These are phyloP conservation scores for Pholiota conissans DNA, from an alignment of 768 basidiomycete species.

Conservation along the genomic window DNA sequence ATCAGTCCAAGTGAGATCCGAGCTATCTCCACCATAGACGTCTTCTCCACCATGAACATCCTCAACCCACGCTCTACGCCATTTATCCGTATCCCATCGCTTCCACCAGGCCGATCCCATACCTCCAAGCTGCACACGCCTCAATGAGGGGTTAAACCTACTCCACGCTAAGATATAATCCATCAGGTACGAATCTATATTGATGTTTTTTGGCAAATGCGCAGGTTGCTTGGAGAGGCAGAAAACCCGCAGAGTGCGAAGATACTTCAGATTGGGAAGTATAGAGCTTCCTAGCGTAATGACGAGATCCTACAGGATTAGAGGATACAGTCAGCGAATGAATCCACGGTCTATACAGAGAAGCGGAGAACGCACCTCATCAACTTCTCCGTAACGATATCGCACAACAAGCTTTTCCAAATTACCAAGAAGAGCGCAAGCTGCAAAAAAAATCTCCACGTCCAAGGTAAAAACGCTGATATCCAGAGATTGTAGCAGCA, in stretches of 20 bases:
- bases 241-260: background rate
- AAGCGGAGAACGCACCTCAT: background rate
- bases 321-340: background rate
- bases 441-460: background rate
- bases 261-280: background rate
- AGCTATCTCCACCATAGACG: too few species aligned
- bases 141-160: background rate
- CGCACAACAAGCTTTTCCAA: background rate
- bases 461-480: background rate
- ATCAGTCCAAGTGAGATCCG: too few species aligned
- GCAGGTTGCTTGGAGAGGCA: too few species aligned
- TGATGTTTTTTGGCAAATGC: too few species aligned
- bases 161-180: background rate
- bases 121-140: background rate
- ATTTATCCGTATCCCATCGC: background rate
- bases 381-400: background rate
- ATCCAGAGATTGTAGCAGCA: background rate
- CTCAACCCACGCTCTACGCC: background rate
- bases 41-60: background rate
- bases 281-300: background rate
- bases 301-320: background rate
- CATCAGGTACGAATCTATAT: too few species aligned
- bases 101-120: background rate
- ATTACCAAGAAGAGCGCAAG: background rate
- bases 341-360: too few species aligned